Base-by-base conservation (phyloP, 192 early-diverging fungal species). In the Jimgerdemannia lactiflua region DNA sequence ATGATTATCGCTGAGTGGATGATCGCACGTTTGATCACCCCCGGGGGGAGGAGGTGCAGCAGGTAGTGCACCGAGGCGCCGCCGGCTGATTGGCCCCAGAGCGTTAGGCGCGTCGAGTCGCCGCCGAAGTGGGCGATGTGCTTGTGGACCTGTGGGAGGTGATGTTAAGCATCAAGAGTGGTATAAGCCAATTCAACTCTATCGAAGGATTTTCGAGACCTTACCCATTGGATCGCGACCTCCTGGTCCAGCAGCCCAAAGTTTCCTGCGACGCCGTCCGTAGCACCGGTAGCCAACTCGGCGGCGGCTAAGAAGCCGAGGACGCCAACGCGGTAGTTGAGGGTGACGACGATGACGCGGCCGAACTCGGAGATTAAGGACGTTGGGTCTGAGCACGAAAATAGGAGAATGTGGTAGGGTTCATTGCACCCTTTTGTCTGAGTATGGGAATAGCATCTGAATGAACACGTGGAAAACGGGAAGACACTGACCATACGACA, bases 71-170 rank as follows among this genome's bases (percentile, higher is more conserved):
- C 80, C 43, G 86, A 80, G 10, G 71, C 70, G 3, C 83, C 87
- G 40, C 89, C 89, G 10, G 86, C 82, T n/a, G 78, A 79, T 72
- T 91, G 77, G 7, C 89, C 89, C 71, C 81, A 85, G 41, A 80
- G 75, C 4, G 84, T 88, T 39, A 91, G 74, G n/a, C 75, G 72
- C 49, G 71, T 76, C 3, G 88, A 84, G 71, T 91, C 82, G 17
- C 89, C 89, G 8, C 89, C 89, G 76, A 91, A 91, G 18, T 71
- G 77, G 2, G 20, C 39, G 54, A 90, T 86, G 70, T 91, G 84
- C 59, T 91, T 72, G n/a, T 79, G 73, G 4, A 90, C 49, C 49
- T 54, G 49, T n/a, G n/a, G n/a, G n/a, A n/a, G n/a, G n/a, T n/a
- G n/a, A n/a, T n/a, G n/a, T n/a, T n/a, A n/a, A n/a, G n/a, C n/a